Evolutionary conservation across 768 basidiomycete genomes (phyloP), one percentile per base, ranked within the genome.

Genomic region (Neoboletus brunneissimus): DNA sequence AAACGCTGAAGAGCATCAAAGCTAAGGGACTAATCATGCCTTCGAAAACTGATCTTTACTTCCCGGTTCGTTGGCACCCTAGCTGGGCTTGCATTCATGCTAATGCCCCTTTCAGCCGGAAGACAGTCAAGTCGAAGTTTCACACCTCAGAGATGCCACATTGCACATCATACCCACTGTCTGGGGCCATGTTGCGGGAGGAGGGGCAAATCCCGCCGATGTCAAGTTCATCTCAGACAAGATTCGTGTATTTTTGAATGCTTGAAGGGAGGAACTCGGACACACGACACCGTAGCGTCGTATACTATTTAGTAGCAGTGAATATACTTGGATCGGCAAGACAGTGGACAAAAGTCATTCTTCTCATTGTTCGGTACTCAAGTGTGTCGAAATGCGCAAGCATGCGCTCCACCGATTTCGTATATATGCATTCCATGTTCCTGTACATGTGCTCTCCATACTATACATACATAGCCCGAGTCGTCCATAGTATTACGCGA

Each of bases 21-120:
- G 80, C 81, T 0, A 79, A 75, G 53, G 84, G 76, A 1, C 64
- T 85, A 37, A 78, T 85, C 34, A 83, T 85, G 81, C 84, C 83
- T 20, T 78, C 76, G 54, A 82, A 79, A 70, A 83, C 82, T 2
- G 83, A 84, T 59, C 66, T 85, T 38, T 84, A 83, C 64, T 85
- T 85, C 65, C 77, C 83, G 35, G 81, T 83, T 57, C 43, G 63
- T 61, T 42, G 25, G 16, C 12, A 40, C n/a, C 5, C 32, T 10
- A 32, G 7, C 16, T 29, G 16, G 20, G 18, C 8, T 43, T 41
- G 34, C 18, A 20, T 23, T 13, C 41, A 5, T 20, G 18, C 48
- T 63, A 12, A 56, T 34, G 18, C 18, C 13, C 8, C 15, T 34
- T 23, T 45, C 38, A 84, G 81, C 83, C 81, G 3, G 81, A 84